phyloP scores from a whole-genome alignment of 2,329 filamentous ascomycete species.

The Aspergillus ochraceus region DNA sequence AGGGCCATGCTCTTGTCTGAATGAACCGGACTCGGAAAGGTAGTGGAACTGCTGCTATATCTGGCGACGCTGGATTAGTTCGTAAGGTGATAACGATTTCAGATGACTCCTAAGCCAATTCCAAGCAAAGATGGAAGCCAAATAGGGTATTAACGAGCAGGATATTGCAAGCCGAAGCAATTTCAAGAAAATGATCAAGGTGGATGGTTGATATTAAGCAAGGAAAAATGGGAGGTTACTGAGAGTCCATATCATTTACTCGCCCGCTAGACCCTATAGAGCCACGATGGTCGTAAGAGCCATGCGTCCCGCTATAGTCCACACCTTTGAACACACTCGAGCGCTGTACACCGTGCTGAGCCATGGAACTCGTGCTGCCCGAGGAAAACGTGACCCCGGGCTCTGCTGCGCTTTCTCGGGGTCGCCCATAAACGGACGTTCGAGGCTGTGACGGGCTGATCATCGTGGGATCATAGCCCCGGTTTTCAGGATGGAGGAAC shows the following conservation, averaged over 20 bases:
- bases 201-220: not conserved
- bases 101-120: no score
- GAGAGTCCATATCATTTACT: slow-evolving; percentile 33
- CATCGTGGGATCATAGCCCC: slow-evolving; percentile 20
- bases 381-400: slow-evolving; percentile 24
- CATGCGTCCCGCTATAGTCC: slow-evolving; percentile 19
- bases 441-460: slow-evolving; percentile 14
- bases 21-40: slow-evolving; percentile 29
- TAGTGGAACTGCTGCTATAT: slow-evolving; percentile 28
- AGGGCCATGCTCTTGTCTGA: slow-evolving; percentile 27
- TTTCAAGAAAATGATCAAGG: not conserved
- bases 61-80: slow-evolving; percentile 23
- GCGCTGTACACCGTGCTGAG: slow-evolving; percentile 21
- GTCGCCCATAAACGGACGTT: slow-evolving; percentile 17
- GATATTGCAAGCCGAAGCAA: not conserved
- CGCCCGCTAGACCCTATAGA: slow-evolving; percentile 25
- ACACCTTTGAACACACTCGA: slow-evolving; percentile 11
- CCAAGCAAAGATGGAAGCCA: not conserved
- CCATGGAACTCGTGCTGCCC: slow-evolving; percentile 18
- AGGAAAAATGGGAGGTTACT: slow-evolving; percentile 27
- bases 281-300: slow-evolving; percentile 24
- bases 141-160: not conserved
- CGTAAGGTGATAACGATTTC: not conserved
- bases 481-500: slow-evolving; percentile 18
- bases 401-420: slow-evolving; percentile 19